Conservation (phyloP, 2,329 filamentous ascomycete species). For the Aspergillus aculeatus region DNA sequence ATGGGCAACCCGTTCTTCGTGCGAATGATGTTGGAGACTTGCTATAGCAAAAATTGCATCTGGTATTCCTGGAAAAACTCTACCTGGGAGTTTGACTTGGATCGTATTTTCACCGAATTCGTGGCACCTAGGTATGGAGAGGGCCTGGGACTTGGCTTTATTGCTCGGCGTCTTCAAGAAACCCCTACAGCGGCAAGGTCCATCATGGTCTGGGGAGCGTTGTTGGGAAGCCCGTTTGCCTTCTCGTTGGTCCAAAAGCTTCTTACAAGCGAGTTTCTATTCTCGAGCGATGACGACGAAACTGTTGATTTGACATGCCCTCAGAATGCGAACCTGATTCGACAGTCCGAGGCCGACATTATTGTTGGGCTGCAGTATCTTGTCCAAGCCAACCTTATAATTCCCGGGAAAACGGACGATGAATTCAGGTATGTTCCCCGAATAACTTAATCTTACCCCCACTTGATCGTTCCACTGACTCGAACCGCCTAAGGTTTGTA, state of each 20-base stretch:
- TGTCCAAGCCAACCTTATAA: constrained; percentile 75
- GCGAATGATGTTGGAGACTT: constrained; percentile 83
- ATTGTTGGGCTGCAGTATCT: constrained; percentile 77
- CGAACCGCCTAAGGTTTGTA: constrained; percentile 60
- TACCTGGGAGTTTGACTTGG: constrained; percentile 80
- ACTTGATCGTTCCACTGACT: constrained; percentile 1
- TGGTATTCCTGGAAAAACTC: constrained; percentile 86
- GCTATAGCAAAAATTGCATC: constrained; percentile 81
- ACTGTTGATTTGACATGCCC: constrained; percentile 36
- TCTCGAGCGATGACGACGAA: constrained; percentile 49
- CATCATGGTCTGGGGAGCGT: constrained; percentile 80
- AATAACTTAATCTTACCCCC: constrained; percentile 4
- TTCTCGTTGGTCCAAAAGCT: constrained; percentile 77
- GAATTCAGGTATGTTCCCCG: constrained; percentile 58
- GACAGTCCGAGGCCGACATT: constrained; percentile 63
- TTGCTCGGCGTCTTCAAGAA: constrained; percentile 73
- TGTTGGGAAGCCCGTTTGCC: constrained; percentile 79
- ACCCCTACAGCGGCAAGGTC: constrained; percentile 71
- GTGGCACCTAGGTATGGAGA: constrained; percentile 74
- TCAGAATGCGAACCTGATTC: constrained; percentile 48
- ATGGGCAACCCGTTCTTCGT: constrained; percentile 89
- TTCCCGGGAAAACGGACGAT: constrained; percentile 80
- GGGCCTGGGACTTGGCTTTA: constrained; percentile 77
- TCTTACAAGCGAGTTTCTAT: constrained; percentile 71
- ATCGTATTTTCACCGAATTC: constrained; percentile 83